Evolutionary conservation across 106 monocot genomes (phyloP).

Genomic region (Platanthera guangdongensis): DNA sequence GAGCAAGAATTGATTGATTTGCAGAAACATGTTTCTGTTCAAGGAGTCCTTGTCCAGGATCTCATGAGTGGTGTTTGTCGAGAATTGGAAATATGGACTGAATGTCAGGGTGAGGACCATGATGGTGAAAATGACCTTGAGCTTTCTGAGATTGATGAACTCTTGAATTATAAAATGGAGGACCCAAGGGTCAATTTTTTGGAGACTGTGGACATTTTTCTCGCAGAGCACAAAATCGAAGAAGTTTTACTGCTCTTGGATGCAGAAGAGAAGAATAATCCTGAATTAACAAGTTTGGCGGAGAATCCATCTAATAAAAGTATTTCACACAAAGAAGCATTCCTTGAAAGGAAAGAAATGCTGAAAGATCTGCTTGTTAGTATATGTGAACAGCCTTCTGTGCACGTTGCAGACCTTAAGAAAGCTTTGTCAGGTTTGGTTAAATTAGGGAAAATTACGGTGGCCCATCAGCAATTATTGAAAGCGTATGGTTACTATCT

Average conservation of each 20-base stretch:
- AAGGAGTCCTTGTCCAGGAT: constrained; percentile 94
- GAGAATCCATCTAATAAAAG: constrained; percentile 28
- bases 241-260: constrained; percentile 62
- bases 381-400: constrained; percentile 56
- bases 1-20: constrained; percentile 89
- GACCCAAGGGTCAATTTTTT: constrained; percentile 44
- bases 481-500: constrained; percentile 55
- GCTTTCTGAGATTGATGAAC: constrained; percentile 33
- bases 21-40: constrained; percentile 85
- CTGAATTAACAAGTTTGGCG: constrained; percentile 21
- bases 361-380: constrained; percentile 76
- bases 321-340: constrained; percentile 41
- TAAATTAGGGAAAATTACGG: constrained; percentile 66
- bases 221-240: constrained; percentile 87
- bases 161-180: constrained; percentile 29
- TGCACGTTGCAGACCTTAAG: constrained; percentile 51
- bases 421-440: constrained; percentile 59
- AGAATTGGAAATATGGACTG: constrained; percentile 77
- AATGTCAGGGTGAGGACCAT: constrained; percentile 26
- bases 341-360: constrained; percentile 59
- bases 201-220: constrained; percentile 64
- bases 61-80: constrained; percentile 81
- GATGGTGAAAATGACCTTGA: constrained; percentile 31
- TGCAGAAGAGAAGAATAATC: constrained; percentile 47
- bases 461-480: constrained; percentile 73